phyloP scores from a whole-genome alignment of 1,284 basidiomycete genomes.

The Puccinia sorghi region DNA sequence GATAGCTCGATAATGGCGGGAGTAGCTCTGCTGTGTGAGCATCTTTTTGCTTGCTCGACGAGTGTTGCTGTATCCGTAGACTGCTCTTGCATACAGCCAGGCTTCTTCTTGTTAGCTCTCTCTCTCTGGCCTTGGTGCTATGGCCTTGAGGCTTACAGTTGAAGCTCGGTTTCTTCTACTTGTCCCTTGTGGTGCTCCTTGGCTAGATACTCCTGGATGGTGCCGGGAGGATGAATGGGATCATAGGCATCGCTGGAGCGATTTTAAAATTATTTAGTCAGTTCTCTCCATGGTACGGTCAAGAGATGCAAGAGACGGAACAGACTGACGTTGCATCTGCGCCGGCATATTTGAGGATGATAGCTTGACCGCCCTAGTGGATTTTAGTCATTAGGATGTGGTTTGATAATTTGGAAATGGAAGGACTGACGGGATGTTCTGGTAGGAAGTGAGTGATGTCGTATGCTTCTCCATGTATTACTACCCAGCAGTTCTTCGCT shows the following conservation, averaged over 20 bases:
- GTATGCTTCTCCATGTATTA: conserved; percentile 39
- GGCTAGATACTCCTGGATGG: conserved; percentile 78
- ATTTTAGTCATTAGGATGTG: too few species aligned
- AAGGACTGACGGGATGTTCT: conserved; percentile 37
- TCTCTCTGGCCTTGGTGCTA: conserved; percentile 52
- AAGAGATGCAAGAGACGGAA: neutral
- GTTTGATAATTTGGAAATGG: neutral
- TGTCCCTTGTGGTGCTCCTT: conserved; percentile 73
- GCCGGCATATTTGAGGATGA: conserved; percentile 46
- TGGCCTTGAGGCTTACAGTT: conserved; percentile 60
- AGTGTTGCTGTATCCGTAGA: too few species aligned
- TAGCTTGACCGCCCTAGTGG: conserved; percentile 39
- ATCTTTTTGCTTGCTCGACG: neutral
- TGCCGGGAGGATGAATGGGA: conserved; percentile 82
- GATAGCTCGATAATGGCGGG: conserved; percentile 51
- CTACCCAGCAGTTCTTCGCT: conserved; percentile 18
- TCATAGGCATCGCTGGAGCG: conserved; percentile 34
- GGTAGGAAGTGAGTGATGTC: conserved; percentile 41
- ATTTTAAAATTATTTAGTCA: neutral
- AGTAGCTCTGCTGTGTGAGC: neutral
- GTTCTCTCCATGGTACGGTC: neutral
- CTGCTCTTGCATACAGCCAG: neutral
- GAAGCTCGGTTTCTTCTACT: conserved; percentile 68
- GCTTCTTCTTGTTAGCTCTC: conserved; percentile 57
- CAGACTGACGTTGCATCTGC: conserved; percentile 41